Base-by-base conservation (phyloP, 2,329 filamentous ascomycete genomes). In the Fusarium musae region DNA sequence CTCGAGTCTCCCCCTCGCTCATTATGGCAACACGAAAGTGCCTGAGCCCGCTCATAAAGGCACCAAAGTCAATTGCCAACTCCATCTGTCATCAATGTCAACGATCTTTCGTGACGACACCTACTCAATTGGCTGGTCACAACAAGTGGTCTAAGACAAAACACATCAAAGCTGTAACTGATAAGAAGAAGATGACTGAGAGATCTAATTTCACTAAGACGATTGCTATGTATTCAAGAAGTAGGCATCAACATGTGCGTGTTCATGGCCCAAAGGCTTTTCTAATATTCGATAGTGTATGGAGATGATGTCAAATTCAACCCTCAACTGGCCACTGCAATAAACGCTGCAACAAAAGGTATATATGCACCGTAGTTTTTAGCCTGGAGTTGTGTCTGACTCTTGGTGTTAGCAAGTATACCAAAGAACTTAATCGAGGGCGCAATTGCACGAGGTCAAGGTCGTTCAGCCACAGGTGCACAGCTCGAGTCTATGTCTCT, bases 111-210 rank as follows among this genome's bases (percentile, higher is more conserved):
- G 81, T 81, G 62, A 84, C 84, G 21, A 86, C 84, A 21, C 73
- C 85, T 13, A 65, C 77, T 12, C 78, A 83, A 19, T 82, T 84
- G 69, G 91, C 92, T 30, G 95, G 95, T 19, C 95, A 97, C 84
- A 97, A 92, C 82, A 93, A 95, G 81, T 99, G 96, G 96, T 95
- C 94, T 65, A 97, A 96, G 79, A 98, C 98, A 84, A 93, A 92
- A 80, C 96, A 98, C 82, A 94, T 96, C 82, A 99, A 99, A 83
- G 95, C 92, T 58, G 93, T 92, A 70, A 93, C 92, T 65, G 96
- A 99, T 82, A 88, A 88, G 66, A 91, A 92, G 76, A 97, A 95
- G 83, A 94, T 91, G 82, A 88, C 88, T 47, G 87, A 92, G 75
- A 91, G 95, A 36, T 89, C 87, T 52, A 82, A 87, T 49, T 88